These are phyloP conservation scores for Taiwanofungus camphoratus DNA, from an alignment of 1,284 basidiomycete genomes.

Conservation along the genomic window DNA sequence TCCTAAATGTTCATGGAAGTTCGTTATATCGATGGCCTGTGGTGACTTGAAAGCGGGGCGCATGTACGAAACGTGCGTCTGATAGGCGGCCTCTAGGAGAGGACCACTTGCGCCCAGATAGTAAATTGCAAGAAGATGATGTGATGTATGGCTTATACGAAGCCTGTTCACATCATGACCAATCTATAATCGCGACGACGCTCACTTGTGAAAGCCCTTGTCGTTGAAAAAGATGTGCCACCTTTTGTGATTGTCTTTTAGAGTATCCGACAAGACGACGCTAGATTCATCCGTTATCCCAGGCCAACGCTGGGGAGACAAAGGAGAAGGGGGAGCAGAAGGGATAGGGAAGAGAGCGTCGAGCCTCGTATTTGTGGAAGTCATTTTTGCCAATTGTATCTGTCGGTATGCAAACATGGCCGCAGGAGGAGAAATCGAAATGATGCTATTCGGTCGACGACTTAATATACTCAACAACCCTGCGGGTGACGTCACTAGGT, in stretches of 20 bases:
- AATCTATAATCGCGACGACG: background rate
- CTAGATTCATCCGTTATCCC: constrained; percentile 46
- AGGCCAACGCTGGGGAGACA: constrained; percentile 32
- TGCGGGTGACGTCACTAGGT: too few relatives aligned
- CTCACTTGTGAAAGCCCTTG: constrained; percentile 50
- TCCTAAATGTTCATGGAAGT: constrained; percentile 45
- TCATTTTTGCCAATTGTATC: background rate
- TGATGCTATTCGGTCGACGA: too few relatives aligned
- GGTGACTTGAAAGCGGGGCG: constrained; percentile 37
- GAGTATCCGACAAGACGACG: constrained; percentile 34
- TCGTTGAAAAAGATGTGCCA: constrained; percentile 63
- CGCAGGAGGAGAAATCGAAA: too few relatives aligned
- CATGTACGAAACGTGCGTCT: constrained; percentile 35
- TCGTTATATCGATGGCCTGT: constrained; percentile 34
- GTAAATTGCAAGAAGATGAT: constrained; percentile 48
- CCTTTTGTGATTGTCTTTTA: constrained; percentile 52
- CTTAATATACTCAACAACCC: too few relatives aligned
- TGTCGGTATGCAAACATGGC: too few relatives aligned
- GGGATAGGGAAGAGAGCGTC: constrained; percentile 18
- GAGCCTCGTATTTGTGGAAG: constrained; percentile 11
- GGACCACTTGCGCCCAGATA: constrained; percentile 38
- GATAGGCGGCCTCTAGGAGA: constrained; percentile 39
- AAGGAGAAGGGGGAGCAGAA: constrained; percentile 7
- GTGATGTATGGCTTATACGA: constrained; percentile 40
- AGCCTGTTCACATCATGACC: too few relatives aligned